These are phyloP conservation scores for Naganishia randhawae DNA, from an alignment of 768 basidiomycete genomes.

Conservation along the genomic window DNA sequence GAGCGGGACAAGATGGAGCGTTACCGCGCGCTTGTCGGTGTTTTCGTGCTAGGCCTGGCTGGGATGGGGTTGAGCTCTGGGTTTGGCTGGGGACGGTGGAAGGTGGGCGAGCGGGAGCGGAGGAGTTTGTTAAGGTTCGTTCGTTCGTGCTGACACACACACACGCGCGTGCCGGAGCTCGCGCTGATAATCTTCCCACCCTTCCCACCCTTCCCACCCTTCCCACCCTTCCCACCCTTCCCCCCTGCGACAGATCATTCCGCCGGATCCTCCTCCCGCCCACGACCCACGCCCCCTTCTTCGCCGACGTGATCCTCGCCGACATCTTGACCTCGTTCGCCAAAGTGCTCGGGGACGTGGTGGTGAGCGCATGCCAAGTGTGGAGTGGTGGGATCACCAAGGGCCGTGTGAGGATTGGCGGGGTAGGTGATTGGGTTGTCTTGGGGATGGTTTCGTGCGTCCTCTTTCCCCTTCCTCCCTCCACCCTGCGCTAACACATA, in stretches of 20 bases:
- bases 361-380: slow-evolving; percentile 84
- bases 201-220: too few species aligned
- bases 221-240: too few species aligned
- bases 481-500: too few species aligned
- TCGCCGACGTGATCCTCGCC: slow-evolving; percentile 87
- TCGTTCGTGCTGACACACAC: not conserved
- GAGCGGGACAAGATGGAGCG: slow-evolving; percentile 63
- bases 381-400: slow-evolving; percentile 74
- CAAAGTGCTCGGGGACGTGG: slow-evolving; percentile 90
- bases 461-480: not conserved
- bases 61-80: slow-evolving; percentile 57
- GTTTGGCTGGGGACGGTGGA: slow-evolving; percentile 60
- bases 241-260: slow-evolving; percentile 68
- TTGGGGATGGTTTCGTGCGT: slow-evolving; percentile 82
- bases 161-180: too few species aligned
- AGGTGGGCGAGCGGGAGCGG: slow-evolving; percentile 67
- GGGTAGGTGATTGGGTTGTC: slow-evolving; percentile 69
- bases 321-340: slow-evolving; percentile 96
- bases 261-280: slow-evolving; percentile 71
- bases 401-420: slow-evolving; percentile 61
- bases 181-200: too few species aligned
- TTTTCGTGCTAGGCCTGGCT: slow-evolving; percentile 62
- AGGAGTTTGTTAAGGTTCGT: slow-evolving; percentile 74
- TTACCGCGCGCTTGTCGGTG: slow-evolving; percentile 70
- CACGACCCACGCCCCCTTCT: slow-evolving; percentile 63